Percentiles rank a stretch among this genome's conserved stretches.
Conservation (phyloP, 176 grass and related monocot genomes). For the Typha latifolia region DNA sequence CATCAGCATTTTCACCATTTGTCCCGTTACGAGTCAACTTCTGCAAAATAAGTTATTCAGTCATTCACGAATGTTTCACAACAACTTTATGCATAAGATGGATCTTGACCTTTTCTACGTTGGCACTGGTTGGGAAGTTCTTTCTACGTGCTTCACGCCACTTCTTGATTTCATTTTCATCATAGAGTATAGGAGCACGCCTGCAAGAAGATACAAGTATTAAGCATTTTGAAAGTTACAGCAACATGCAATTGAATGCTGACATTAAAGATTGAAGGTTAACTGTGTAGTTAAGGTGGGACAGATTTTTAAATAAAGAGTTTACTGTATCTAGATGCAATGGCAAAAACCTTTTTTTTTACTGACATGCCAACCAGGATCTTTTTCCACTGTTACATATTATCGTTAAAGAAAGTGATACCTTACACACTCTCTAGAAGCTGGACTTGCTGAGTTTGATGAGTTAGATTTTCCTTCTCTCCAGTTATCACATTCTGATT, state of each 20-base stretch:
- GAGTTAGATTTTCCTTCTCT: constrained; percentile 32
- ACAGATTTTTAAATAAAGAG: neutral
- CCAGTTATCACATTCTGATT: constrained; percentile 39
- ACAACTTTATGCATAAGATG: constrained; percentile 2
- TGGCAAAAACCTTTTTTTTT: neutral
- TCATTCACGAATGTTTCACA: constrained; percentile 14
- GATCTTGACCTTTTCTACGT: constrained; percentile 48
- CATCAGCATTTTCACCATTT: constrained; percentile 32
- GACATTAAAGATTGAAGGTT: neutral
- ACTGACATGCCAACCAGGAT: neutral
- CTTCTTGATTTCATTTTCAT: constrained; percentile 69
- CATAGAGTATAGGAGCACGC: constrained; percentile 37
- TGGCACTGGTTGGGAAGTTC: constrained; percentile 65
- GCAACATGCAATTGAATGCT: neutral
- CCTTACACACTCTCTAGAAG: constrained; percentile 26
- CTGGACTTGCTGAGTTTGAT: constrained; percentile 14
- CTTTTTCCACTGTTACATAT: neutral
- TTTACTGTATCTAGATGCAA: too few relatives aligned
- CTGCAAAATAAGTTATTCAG: constrained; percentile 31
- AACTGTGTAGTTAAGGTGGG: neutral
- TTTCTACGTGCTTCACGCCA: constrained; percentile 82
- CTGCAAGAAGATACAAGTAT: constrained; percentile 30
- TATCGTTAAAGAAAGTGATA: constrained; percentile 22
- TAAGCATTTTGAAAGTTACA: neutral
- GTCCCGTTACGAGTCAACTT: constrained; percentile 34